Conservation (phyloP, 2,329 filamentous ascomycete genomes). For the Graphiopsis chlorocephala region DNA sequence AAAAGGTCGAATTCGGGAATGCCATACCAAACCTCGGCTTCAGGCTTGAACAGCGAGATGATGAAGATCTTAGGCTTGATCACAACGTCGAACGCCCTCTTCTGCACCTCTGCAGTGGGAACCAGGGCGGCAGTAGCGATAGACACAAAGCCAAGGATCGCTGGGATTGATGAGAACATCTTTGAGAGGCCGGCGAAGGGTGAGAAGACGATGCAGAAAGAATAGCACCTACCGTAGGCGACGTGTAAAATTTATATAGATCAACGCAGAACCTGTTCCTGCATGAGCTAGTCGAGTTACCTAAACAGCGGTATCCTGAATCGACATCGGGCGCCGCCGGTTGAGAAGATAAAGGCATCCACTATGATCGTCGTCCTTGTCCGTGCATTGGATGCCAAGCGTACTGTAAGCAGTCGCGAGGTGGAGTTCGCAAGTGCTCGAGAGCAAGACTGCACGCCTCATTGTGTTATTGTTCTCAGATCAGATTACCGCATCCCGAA, state of each 20-base stretch:
- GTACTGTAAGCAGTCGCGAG: too few relatives aligned
- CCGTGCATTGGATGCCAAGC: neutral
- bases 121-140: conserved; percentile 5
- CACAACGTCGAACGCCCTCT: neutral
- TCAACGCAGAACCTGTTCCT: neutral
- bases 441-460: neutral
- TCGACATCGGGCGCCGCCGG: neutral
- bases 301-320: neutral
- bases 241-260: neutral
- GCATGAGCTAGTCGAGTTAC: neutral
- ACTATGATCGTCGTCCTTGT: neutral
- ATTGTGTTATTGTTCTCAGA: too few relatives aligned
- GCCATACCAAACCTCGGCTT: conserved; percentile 50
- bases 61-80: conserved; percentile 61
- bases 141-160: neutral
- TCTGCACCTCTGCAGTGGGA: neutral
- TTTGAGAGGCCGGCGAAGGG: neutral
- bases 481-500: too few relatives aligned
- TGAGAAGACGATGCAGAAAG: neutral
- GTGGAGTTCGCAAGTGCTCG: neutral
- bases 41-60: conserved; percentile 55
- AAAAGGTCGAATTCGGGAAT: conserved; percentile 34
- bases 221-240: neutral
- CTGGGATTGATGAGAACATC: neutral
- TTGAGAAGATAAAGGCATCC: neutral